phyloP scores from a whole-genome alignment of 2,329 filamentous ascomycete genomes.

The Calonectria hawksworthii region DNA sequence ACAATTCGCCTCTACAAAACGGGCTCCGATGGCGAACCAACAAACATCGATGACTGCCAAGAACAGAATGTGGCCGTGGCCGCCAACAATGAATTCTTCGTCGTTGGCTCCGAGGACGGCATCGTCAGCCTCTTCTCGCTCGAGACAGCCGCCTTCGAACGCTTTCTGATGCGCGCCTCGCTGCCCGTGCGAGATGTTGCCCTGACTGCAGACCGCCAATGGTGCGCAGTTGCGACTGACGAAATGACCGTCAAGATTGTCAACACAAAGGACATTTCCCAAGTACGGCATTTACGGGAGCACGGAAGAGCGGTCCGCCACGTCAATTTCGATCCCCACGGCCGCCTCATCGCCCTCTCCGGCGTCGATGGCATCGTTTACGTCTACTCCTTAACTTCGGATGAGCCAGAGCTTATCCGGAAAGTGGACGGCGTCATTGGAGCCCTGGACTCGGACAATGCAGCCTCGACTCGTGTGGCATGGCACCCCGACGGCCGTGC shows the following conservation, averaged over 20 bases:
- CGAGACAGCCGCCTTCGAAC: slow-evolving; percentile 79
- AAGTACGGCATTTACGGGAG: slow-evolving; percentile 84
- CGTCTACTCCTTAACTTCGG: slow-evolving; percentile 84
- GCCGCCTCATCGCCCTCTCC: slow-evolving; percentile 82
- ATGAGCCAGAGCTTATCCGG: slow-evolving; percentile 84
- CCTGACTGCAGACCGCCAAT: slow-evolving; percentile 83
- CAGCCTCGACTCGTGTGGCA: slow-evolving; percentile 79
- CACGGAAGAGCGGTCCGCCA: slow-evolving; percentile 93
- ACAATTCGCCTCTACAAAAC: slow-evolving; percentile 94
- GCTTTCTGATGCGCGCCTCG: slow-evolving; percentile 86
- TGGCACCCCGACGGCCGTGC: slow-evolving; percentile 98
- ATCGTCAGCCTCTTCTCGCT: slow-evolving; percentile 96
- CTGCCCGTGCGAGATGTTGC: slow-evolving; percentile 89
- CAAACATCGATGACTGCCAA: slow-evolving; percentile 90
- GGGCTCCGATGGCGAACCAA: slow-evolving; percentile 91
- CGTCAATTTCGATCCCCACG: slow-evolving; percentile 87
- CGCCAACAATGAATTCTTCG: slow-evolving; percentile 84
- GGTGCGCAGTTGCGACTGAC: slow-evolving; percentile 97
- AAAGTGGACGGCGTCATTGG: slow-evolving; percentile 91
- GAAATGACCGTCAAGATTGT: slow-evolving; percentile 94
- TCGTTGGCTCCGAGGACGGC: slow-evolving; percentile 93
- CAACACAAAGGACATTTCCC: slow-evolving; percentile 81
- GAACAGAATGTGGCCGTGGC: slow-evolving; percentile 88
- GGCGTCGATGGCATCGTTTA: slow-evolving; percentile 93
- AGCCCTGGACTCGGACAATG: slow-evolving; percentile 78